Conservation (phyloP, 1,284 basidiomycete genomes). For the Schizopora paradoxa region DNA sequence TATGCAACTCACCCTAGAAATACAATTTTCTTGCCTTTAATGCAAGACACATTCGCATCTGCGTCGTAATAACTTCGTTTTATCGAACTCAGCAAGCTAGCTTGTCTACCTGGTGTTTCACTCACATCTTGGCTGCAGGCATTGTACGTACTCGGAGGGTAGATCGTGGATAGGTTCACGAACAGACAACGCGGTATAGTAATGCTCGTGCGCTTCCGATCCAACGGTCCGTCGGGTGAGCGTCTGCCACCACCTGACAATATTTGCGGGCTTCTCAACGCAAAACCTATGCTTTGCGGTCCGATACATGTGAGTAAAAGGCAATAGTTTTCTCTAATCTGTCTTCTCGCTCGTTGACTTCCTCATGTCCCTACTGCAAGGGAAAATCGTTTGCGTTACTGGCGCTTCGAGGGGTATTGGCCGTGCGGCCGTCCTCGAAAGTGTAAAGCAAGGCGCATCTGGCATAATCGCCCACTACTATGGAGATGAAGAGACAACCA, state of each 20-base stretch:
- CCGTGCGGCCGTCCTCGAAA: conserved; percentile 63
- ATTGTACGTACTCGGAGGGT: conserved; percentile 12
- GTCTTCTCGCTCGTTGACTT: not conserved
- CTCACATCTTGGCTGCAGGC: conserved; percentile 46
- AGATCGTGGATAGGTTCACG: conserved; percentile 6
- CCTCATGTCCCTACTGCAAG: conserved; percentile 44
- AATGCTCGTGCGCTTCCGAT: not conserved
- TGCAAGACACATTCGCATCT: conserved; percentile 46
- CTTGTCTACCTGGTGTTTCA: conserved; percentile 1
- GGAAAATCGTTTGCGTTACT: conserved; percentile 69
- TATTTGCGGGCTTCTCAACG: too few species aligned
- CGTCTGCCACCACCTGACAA: too few species aligned
- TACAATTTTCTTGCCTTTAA: conserved; percentile 50
- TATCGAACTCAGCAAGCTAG: conserved; percentile 35
- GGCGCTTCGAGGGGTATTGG: conserved; percentile 81
- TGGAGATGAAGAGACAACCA: conserved; percentile 52
- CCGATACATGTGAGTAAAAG: too few species aligned
- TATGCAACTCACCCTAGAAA: conserved; percentile 51
- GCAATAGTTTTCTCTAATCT: not conserved
- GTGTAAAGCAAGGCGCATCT: conserved; percentile 60
- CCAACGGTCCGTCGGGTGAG: not conserved
- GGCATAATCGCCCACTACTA: conserved; percentile 67
- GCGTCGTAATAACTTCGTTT: conserved; percentile 64
- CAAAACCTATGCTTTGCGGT: too few species aligned
- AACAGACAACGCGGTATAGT: not conserved